Evolutionary conservation across 306 rosid genomes (phyloP).

Genomic region (Styphnolobium japonicum): DNA sequence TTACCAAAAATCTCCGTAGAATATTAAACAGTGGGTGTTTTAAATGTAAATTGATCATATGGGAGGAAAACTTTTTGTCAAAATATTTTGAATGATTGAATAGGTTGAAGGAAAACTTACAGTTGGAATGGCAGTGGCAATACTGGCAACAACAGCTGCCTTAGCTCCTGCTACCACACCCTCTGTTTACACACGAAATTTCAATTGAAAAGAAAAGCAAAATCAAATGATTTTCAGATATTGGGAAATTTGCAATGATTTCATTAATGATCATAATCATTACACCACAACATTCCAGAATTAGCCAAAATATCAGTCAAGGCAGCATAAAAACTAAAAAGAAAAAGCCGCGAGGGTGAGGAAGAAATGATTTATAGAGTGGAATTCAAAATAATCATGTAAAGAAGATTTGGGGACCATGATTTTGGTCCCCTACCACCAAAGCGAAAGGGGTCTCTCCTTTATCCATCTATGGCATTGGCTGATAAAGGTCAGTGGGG

Average conservation of each 20-base stretch:
- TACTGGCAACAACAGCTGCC: conserved; percentile 69
- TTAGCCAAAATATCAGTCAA: not conserved
- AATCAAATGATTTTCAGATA: not conserved
- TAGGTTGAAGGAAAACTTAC: conserved; percentile 31
- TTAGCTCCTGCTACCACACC: conserved; percentile 82
- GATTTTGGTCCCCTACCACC: not conserved
- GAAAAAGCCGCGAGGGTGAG: not conserved
- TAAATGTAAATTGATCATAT: not conserved
- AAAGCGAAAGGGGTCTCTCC: not conserved
- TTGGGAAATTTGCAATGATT: not conserved
- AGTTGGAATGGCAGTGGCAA: conserved; percentile 86
- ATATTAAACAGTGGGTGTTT: not conserved
- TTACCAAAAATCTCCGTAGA: not conserved
- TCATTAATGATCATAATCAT: no score
- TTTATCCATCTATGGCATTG: no score
- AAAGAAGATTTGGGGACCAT: not conserved
- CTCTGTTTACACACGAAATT: conserved; percentile 42
- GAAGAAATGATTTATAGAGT: not conserved
- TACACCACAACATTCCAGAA: not conserved
- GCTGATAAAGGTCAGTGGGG: no score
- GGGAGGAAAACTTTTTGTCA: not conserved
- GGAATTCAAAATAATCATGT: not conserved
- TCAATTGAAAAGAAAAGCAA: not conserved
- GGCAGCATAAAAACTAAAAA: no score
- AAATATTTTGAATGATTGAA: not conserved